Base-by-base conservation (phyloP, 495 filamentous ascomycete species). In the Jackrogersella minutella region DNA sequence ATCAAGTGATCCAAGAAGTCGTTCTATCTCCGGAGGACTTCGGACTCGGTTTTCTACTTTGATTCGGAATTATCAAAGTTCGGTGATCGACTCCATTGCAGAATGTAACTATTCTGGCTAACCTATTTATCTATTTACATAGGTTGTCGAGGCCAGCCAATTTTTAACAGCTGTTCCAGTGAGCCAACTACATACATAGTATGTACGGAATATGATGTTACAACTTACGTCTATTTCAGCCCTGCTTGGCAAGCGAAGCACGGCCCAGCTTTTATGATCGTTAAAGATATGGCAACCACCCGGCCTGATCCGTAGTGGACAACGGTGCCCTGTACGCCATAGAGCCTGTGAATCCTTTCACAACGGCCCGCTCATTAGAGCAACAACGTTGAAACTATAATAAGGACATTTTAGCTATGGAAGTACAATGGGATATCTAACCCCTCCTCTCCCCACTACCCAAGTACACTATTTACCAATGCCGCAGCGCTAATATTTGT, bases 311-410 rank as follows among this genome's bases (percentile, higher is more conserved):
- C n/a, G n/a, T 39, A 47, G 40, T 54, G 31, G 57, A 41, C 26
- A 43, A 31, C 8, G 13, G 33, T 34, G 59, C 49, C 54, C 34
- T 60, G 58, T 59, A 37, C 66, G 41, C 37, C 66, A 57, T 43
- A 19, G 41, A 26, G 36, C 44, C 54, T 51, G 51, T 65, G 34
- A 60, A 65, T 69, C 66, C 61, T 57, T 61, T 52, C n/a, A 49
- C 61, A 41, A 49, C 61, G 62, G 66, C 61, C 61, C 43, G 61
- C 60, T 69, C 37, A n/a, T n/a, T n/a, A 56, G 30, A 52, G 30
- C 21, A 59, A 69, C 52, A 46, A 36, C 36, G 28, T 47, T 5
- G 41, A 28, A 30, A 24, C 47, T 58, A 44, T 63, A 58, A 46
- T 41, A 63, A 31, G 41, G 21, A 44, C 47, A n/a, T n/a, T n/a